Evolutionary conservation across 2,329 filamentous ascomycete species (phyloP), one percentile per base, ranked within the genome.

Genomic region (Polychaeton citri): DNA sequence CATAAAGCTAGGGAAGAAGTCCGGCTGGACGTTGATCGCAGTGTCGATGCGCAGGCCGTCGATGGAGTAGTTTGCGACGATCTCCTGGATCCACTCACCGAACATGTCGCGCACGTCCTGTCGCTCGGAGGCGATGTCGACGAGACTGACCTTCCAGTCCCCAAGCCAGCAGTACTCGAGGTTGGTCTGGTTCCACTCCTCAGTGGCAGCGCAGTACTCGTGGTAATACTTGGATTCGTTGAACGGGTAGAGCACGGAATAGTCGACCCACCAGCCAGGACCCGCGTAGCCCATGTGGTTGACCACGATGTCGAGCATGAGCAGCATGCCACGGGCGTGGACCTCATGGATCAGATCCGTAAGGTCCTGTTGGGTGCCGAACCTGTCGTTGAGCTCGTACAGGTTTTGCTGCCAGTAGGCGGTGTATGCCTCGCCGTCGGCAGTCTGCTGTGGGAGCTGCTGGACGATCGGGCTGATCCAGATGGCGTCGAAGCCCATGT

Each of bases 251-350:
- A 69, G 66, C 12, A 56, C 48, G 39, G 58, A 61, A 48, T 76
- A 78, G 51, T 76, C 65, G 26, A 76, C 64, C 4, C 59, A 57
- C 19, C 43, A 40, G 1, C 57, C 53, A n/a, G 59, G 54, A 17
- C 71, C 70, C 19, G 59, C 53, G 18, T 32, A 32, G 37, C 40
- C 52, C 43, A 51, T 67, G 48, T 76, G 69, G 49, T 76, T 75
- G 6, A 65, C 63, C 2, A 76, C 71, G 1, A 76, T 58, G 41
- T 76, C 72, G 2, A 76, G 61, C 72, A 77, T 77, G 24, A 76
- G 55, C 44, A 66, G 66, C 71, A 75, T 77, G 12, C 56, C 64
- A 3, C 71, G 61, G 13, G 55, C 51, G 46, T 79, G 74, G 2
- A 76, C 54, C 2, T 68, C 72, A 16, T 58, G 54, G 2, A 74